Evolutionary conservation across 768 basidiomycete genomes (phyloP).

Genomic region (Calocera viscosa): DNA sequence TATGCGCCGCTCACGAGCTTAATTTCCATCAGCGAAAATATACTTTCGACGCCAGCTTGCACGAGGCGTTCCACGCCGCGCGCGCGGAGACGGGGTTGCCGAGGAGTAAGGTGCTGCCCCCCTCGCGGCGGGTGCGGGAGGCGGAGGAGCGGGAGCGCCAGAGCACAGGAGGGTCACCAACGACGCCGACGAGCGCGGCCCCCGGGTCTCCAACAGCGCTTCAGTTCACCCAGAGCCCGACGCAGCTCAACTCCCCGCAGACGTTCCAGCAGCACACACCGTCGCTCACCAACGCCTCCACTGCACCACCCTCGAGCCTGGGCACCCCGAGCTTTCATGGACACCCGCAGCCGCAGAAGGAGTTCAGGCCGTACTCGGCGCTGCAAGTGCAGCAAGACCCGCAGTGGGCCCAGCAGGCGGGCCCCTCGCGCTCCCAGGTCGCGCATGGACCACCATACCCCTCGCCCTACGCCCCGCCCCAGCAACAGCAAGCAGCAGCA

Average conservation of each 20-base stretch:
- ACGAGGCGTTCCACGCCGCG: neutral
- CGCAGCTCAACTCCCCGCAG: neutral
- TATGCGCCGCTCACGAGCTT: neutral
- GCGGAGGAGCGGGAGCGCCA: neutral
- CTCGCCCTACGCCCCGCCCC: neutral
- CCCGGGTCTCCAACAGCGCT: neutral
- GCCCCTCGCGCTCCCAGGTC: neutral
- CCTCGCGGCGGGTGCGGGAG: neutral
- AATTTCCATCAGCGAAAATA: neutral
- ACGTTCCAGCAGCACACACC: neutral
- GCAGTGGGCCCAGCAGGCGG: neutral
- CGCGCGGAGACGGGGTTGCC: neutral
- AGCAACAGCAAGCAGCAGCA: neutral
- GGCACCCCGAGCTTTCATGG: neutral
- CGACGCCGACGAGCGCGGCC: neutral
- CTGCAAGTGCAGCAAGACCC: neutral
- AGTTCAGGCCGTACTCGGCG: neutral
- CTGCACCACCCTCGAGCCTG: neutral
- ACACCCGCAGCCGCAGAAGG: neutral
- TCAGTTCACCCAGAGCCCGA: neutral
- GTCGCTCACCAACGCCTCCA: neutral
- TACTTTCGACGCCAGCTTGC: neutral
- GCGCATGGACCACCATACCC: no score
- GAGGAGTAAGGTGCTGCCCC: neutral
- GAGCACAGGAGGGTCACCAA: neutral